Percentiles rank a stretch among this genome's conserved stretches.
Evolutionary conservation across 805 yeast species (phyloP).

Genomic region (Yarrowia osloensis): DNA sequence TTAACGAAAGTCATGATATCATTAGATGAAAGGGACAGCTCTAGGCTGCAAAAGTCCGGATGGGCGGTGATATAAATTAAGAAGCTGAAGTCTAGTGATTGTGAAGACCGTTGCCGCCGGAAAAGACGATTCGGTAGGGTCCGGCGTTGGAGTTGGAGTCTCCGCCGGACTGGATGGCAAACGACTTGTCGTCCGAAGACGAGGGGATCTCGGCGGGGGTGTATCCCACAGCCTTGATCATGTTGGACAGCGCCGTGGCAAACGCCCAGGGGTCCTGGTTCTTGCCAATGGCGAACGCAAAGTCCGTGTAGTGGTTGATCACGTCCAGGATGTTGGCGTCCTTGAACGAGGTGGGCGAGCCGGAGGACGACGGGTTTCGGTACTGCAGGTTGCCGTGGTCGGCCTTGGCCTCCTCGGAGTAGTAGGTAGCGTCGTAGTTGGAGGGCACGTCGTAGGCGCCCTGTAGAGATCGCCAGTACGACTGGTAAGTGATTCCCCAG

Average conservation of each 20-base stretch:
- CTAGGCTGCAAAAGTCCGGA: background rate
- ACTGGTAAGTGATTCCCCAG: slow-evolving; percentile 1
- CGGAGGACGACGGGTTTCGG: slow-evolving; percentile 2
- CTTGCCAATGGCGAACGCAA: background rate
- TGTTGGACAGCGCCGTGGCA: background rate
- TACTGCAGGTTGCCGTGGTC: slow-evolving; percentile 10
- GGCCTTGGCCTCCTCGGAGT: slow-evolving; percentile 13
- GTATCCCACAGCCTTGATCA: slow-evolving; percentile 7
- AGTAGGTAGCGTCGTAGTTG: slow-evolving; percentile 1
- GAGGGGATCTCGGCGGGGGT: background rate
- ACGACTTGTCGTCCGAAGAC: background rate
- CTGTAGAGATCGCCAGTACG: slow-evolving; percentile 10
- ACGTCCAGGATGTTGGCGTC: background rate
- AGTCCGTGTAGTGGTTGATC: background rate
- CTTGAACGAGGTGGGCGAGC: background rate
- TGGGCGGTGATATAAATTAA: background rate
- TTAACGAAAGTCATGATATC: background rate
- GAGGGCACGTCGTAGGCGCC: slow-evolving; percentile 1
- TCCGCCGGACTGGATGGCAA: slow-evolving; percentile 4
- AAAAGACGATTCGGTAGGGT: slow-evolving; percentile 7
- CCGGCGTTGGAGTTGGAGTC: background rate
- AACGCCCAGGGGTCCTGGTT: slow-evolving; percentile 12
- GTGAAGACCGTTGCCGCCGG: slow-evolving; percentile 13
- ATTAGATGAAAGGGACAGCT: background rate
- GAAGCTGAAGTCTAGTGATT: slow-evolving; percentile 17